phyloP scores from a whole-genome alignment of 495 filamentous ascomycete species.

The Wilcoxina mikolae region DNA sequence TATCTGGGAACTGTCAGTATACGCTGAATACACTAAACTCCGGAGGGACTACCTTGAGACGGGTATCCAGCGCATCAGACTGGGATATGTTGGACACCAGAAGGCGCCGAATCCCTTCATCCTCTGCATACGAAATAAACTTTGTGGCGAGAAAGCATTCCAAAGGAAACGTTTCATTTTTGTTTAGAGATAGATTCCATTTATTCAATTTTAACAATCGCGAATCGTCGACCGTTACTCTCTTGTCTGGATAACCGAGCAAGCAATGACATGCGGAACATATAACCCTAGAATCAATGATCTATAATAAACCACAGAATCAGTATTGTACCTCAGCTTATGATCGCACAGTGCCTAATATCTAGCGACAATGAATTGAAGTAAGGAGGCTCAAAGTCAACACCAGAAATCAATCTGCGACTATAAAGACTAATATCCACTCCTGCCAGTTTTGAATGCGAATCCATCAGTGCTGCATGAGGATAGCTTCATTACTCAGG shows the following conservation, averaged over 20 bases:
- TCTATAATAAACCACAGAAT: slow-evolving; percentile 1
- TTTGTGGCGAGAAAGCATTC: slow-evolving; percentile 18
- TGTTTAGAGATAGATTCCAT: slow-evolving; percentile 33
- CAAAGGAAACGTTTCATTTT: slow-evolving; percentile 35
- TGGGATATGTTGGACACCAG: slow-evolving; percentile 6
- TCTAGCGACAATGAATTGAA: slow-evolving; percentile 39
- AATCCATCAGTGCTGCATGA: slow-evolving; percentile 27
- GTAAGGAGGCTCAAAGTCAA: slow-evolving; percentile 34
- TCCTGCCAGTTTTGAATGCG: slow-evolving; percentile 14
- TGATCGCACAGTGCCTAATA: slow-evolving; percentile 18
- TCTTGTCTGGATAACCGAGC: slow-evolving; percentile 15
- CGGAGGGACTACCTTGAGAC: not conserved
- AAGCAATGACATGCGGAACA: slow-evolving; percentile 10
- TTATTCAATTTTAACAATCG: slow-evolving; percentile 21
- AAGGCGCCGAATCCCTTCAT: slow-evolving; percentile 12
- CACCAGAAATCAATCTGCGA: slow-evolving; percentile 31
- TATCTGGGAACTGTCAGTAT: slow-evolving; percentile 29
- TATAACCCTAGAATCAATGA: not conserved
- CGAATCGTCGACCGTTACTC: not conserved
- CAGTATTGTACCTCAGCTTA: slow-evolving; percentile 18
- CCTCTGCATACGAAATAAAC: slow-evolving; percentile 11
- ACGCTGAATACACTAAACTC: not conserved
- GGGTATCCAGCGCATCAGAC: not conserved
- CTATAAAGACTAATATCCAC: slow-evolving; percentile 29
- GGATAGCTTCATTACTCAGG: slow-evolving; percentile 28